Conservation (phyloP, 805 yeast species). For the Wickerhamiella bombiphila region DNA sequence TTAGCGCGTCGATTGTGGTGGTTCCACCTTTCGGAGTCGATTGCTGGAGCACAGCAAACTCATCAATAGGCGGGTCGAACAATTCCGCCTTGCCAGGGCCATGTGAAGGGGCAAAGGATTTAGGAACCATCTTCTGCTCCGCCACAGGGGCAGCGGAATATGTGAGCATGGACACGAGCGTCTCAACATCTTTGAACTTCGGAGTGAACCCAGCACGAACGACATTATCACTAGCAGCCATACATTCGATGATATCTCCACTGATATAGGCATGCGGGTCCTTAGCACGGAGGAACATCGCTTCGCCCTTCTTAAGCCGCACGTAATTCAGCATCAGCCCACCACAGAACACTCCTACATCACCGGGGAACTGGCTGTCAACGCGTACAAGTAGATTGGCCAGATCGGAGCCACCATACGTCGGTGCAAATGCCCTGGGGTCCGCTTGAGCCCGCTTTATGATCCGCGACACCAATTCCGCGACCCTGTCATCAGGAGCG, state of each 20-base stretch:
- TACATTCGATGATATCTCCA: conserved; percentile 97
- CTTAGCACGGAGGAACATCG: conserved; percentile 89
- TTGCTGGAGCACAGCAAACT: conserved; percentile 84
- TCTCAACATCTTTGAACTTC: conserved; percentile 87
- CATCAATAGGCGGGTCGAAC: conserved; percentile 94
- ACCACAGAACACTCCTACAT: conserved; percentile 92
- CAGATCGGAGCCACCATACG: conserved; percentile 32
- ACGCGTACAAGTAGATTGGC: conserved; percentile 64
- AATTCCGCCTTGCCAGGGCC: conserved; percentile 28
- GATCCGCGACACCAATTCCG: conserved; percentile 43
- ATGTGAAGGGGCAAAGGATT: conserved; percentile 30
- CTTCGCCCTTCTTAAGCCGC: conserved; percentile 72
- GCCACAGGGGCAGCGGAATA: conserved; percentile 79
- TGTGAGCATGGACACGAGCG: conserved; percentile 80
- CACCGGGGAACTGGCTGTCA: conserved; percentile 80
- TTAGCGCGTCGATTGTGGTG: conserved; percentile 44
- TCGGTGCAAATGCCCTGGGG: conserved; percentile 20
- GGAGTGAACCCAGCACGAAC: conserved; percentile 99
- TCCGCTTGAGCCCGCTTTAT: conserved; percentile 47
- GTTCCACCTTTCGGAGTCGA: conserved; percentile 34
- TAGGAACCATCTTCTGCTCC: conserved; percentile 78
- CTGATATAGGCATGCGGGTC: conserved; percentile 96
- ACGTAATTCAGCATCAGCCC: conserved; percentile 86
- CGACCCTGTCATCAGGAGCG: conserved; percentile 47
- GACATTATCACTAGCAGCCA: conserved; percentile 98